Evolutionary conservation across 495 filamentous ascomycete genomes (phyloP).

Genomic region (Aspergillus nanangensis): DNA sequence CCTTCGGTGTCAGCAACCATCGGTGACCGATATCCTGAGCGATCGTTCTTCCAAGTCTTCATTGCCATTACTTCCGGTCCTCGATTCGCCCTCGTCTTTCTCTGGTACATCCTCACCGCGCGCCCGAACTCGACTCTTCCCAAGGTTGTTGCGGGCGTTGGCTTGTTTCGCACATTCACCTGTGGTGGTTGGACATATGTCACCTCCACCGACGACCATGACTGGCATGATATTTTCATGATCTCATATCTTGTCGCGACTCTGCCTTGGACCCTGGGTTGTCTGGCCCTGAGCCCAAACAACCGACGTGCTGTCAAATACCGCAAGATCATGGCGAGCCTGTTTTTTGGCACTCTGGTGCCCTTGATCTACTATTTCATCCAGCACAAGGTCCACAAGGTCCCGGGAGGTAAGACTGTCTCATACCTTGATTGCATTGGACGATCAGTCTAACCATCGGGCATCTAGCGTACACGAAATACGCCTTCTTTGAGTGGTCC

Average conservation of each 20-base stretch:
- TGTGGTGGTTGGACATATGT: slow-evolving; percentile 99
- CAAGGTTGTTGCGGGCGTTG: slow-evolving; percentile 75
- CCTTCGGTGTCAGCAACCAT: slow-evolving; percentile 99
- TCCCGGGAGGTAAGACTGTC: slow-evolving; percentile 92
- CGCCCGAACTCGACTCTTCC: slow-evolving; percentile 69
- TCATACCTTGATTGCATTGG: slow-evolving; percentile 6
- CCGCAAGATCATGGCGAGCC: slow-evolving; percentile 74
- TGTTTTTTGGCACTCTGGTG: slow-evolving; percentile 88
- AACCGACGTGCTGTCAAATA: slow-evolving; percentile 84
- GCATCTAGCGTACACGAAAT: slow-evolving; percentile 85
- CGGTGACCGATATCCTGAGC: slow-evolving; percentile 94
- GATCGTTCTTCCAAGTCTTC: slow-evolving; percentile 93
- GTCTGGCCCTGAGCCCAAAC: slow-evolving; percentile 80
- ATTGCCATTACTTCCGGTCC: slow-evolving; percentile 96
- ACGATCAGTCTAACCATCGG: slow-evolving; percentile 7
- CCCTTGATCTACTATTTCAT: slow-evolving; percentile 97
- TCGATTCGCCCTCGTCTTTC: slow-evolving; percentile 82
- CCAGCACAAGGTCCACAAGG: slow-evolving; percentile 95
- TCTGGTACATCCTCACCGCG: slow-evolving; percentile 89
- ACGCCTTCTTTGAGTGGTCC: slow-evolving; percentile 97
- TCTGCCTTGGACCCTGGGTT: slow-evolving; percentile 92
- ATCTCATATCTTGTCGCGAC: slow-evolving; percentile 95
- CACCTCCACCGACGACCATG: slow-evolving; percentile 96
- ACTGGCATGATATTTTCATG: slow-evolving; percentile 99
- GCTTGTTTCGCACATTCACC: slow-evolving; percentile 83